Percentiles rank a stretch among this genome's conserved stretches.
Conservation (phyloP, 306 rosid species). For the Trifolium dubium region DNA sequence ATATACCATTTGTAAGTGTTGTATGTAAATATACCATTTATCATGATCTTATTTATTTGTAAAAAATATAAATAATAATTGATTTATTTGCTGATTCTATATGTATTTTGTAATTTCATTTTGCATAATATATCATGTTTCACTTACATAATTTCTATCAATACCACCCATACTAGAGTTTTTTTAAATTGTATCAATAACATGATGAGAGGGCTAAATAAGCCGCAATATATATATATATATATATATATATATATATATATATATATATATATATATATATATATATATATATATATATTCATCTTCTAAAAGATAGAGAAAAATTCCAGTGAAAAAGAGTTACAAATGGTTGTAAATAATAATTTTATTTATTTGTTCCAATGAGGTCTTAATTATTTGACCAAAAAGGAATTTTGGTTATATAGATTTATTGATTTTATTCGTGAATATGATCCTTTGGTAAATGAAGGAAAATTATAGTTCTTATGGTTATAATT, state of each 20-base stretch:
- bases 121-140: not conserved
- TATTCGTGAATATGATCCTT: too few species aligned
- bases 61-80: not conserved
- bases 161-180: too few species aligned
- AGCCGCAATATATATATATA: slow-evolving; percentile 50
- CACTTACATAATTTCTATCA: too few species aligned
- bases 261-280: slow-evolving; percentile 28
- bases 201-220: slow-evolving; percentile 46
- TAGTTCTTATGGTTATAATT: too few species aligned
- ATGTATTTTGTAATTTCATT: not conserved
- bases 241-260: slow-evolving; percentile 28
- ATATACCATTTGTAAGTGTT: not conserved
- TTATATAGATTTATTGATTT: too few species aligned
- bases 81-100: not conserved
- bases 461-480: too few species aligned
- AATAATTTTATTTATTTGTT: too few species aligned
- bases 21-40: not conserved
- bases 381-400: too few species aligned
- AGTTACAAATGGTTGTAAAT: slow-evolving; percentile 56
- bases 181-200: slow-evolving; percentile 34
- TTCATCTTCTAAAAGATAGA: slow-evolving; percentile 57
- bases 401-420: too few species aligned
- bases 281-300: slow-evolving; percentile 36
- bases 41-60: not conserved
- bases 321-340: slow-evolving; percentile 75